Base-by-base conservation (phyloP, 371 early-diverging fungal species). In the Rhizopus arrhizus region DNA sequence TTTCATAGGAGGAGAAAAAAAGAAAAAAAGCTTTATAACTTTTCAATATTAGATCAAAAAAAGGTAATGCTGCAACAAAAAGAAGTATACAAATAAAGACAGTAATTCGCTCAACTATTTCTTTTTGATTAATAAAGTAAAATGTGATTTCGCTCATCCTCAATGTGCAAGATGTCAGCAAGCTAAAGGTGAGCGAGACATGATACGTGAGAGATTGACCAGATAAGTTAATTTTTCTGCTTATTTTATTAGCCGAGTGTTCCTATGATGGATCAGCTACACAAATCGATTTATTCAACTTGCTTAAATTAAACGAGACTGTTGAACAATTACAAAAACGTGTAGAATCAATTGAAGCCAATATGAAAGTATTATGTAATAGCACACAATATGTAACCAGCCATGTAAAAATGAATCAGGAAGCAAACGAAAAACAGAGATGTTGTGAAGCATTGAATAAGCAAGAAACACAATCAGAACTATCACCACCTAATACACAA, bases 141-240 rank as follows among this genome's bases (percentile, higher is more conserved):
- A 81, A 51, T 81, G 81, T 59, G 81, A 78, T 50, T 81, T 81
- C 64, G 61, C 67, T 45, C 81, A 81, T 68, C 81, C 81, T 22
- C 59, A 62, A 32, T 81, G 81, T 42, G 54, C 62, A 31, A 62
- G 81, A 31, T 81, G 81, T 53, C 68, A 70, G 32, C 61, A 59
- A 33, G 63, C 73, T 7, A 75, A 78, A 66, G 80, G 80, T 79
- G 70, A 16, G 16, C 3, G 22, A 22, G 22, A 22, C 22, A 22
- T 22, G 22, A 33, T 1, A 4, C 7, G 7, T n/a, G 29, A 10
- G 29, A 10, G 29, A n/a, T 3, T 45, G 22, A 48, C 2, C 29
- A 8, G 28, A 29, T 9, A 48, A 22, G 22, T 22, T 22, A 22
- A 22, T 22, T 22, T 22, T 22, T 22, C 7, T n/a, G 15, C 10